Evolutionary conservation across 805 yeast species (phyloP).

Genomic region (Dipodascopsis uninucleata): DNA sequence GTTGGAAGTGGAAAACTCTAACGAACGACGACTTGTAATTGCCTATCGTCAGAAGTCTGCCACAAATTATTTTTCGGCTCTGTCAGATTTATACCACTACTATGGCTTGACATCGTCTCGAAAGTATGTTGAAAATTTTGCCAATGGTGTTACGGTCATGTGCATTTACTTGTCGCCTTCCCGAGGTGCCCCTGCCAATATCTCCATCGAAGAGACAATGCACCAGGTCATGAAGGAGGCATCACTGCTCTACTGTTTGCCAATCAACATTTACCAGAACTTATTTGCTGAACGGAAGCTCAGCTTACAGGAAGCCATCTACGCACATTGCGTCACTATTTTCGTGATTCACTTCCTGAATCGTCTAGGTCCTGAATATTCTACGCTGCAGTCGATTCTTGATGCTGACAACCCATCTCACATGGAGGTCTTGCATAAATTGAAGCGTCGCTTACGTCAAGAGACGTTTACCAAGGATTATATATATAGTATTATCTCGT

Average conservation of each 20-base stretch:
- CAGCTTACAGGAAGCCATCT: slow-evolving; percentile 90
- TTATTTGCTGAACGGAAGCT: slow-evolving; percentile 70
- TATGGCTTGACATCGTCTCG: slow-evolving; percentile 80
- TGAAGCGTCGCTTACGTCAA: slow-evolving; percentile 84
- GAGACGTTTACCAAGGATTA: slow-evolving; percentile 88
- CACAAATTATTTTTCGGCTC: slow-evolving; percentile 81
- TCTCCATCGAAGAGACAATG: slow-evolving; percentile 68
- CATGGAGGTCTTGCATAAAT: slow-evolving; percentile 69
- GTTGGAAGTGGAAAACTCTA: slow-evolving; percentile 70
- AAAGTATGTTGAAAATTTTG: slow-evolving; percentile 90
- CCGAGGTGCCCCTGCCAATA: slow-evolving; percentile 34
- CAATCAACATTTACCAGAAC: slow-evolving; percentile 74
- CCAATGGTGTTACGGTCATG: slow-evolving; percentile 80
- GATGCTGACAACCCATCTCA: slow-evolving; percentile 60
- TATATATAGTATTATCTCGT: slow-evolving; percentile 70
- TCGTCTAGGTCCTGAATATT: slow-evolving; percentile 87
- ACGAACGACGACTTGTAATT: slow-evolving; percentile 82
- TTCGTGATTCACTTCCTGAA: slow-evolving; percentile 93
- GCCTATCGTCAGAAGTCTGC: slow-evolving; percentile 84
- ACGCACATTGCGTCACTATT: slow-evolving; percentile 89
- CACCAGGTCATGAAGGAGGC: slow-evolving; percentile 92
- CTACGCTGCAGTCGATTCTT: slow-evolving; percentile 60
- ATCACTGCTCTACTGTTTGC: slow-evolving; percentile 84
- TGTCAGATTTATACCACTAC: slow-evolving; percentile 81
- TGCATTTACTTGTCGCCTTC: slow-evolving; percentile 76